A percentile compares a stretch with the other conserved stretches of the same genome.
These are phyloP conservation scores for Diplosphaera chodatii DNA, from an alignment of 139 green algal genomes.

Conservation along the genomic window DNA sequence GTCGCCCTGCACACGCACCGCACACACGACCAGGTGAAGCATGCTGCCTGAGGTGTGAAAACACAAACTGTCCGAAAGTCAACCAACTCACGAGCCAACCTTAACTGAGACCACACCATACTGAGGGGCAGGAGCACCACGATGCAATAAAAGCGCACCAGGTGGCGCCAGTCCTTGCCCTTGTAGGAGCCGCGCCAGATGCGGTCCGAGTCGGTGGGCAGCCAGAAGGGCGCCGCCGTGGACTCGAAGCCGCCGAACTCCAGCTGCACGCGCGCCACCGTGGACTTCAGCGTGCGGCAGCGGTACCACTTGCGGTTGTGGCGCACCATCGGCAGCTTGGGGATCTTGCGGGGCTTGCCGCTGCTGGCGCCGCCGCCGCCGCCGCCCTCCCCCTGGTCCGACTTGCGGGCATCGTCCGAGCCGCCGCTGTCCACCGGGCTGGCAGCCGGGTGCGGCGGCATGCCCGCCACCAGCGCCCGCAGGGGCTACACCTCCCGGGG, in stretches of 20 bases:
- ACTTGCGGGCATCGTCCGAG: no score
- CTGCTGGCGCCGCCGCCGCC: no score
- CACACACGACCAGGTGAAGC: background rate
- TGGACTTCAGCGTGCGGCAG: constrained; percentile 44
- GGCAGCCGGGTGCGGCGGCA: no score
- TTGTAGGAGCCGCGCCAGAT: constrained; percentile 76
- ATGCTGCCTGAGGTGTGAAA: background rate
- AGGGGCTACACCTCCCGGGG: no score
- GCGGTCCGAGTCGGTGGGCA: constrained; percentile 45
- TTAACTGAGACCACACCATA: background rate
- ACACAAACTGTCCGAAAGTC: background rate
- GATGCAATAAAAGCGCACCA: no score
- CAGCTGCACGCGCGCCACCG: constrained; percentile 29
- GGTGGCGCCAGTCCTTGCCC: constrained; percentile 69
- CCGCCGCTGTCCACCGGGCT: no score
- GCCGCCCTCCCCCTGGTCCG: no score
- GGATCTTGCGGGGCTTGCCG: constrained; percentile 24
- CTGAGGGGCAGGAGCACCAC: no score
- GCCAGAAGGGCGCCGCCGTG: constrained; percentile 33
- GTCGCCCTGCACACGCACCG: constrained; percentile 25
- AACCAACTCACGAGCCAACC: background rate
- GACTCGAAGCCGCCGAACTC: constrained; percentile 33
- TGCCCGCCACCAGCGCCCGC: no score
- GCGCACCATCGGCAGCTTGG: constrained; percentile 66
- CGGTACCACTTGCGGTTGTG: constrained; percentile 56